These are phyloP conservation scores for Bondarzewia mesenterica DNA, from an alignment of 1,284 basidiomycete genomes.

Conservation along the genomic window DNA sequence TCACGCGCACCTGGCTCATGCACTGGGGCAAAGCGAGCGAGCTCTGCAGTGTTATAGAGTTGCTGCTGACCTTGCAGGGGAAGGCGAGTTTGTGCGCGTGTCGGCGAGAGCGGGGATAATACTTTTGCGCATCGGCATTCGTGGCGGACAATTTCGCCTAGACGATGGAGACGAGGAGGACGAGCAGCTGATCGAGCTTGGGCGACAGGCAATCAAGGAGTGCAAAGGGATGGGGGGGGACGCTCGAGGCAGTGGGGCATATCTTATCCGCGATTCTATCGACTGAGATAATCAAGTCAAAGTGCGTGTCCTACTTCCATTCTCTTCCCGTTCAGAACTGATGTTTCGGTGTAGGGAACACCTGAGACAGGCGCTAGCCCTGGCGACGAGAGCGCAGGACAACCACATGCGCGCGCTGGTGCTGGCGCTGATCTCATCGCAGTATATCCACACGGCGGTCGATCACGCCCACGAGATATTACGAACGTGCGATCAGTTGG, in stretches of 20 bases:
- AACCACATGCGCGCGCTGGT: slow-evolving; percentile 65
- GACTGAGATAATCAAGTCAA: slow-evolving; percentile 48
- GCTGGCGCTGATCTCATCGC: slow-evolving; percentile 55
- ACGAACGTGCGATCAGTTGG: slow-evolving; percentile 56
- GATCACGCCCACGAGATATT: slow-evolving; percentile 61
- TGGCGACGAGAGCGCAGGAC: slow-evolving; percentile 50
- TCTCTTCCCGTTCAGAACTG: slow-evolving; percentile 9
- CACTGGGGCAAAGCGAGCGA: slow-evolving; percentile 34
- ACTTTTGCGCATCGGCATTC: slow-evolving; percentile 46
- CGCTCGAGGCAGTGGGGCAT: slow-evolving; percentile 45
- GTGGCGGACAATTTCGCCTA: not conserved
- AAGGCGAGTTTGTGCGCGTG: slow-evolving; percentile 39
- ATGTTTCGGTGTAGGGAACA: slow-evolving; percentile 36
- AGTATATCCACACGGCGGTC: slow-evolving; percentile 61
- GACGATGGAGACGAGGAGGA: not conserved
- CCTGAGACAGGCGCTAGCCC: slow-evolving; percentile 49
- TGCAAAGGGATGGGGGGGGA: slow-evolving; percentile 39
- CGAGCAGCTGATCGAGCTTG: slow-evolving; percentile 12
- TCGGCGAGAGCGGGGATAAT: slow-evolving; percentile 55
- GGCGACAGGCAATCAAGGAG: slow-evolving; percentile 13
- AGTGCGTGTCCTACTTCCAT: slow-evolving; percentile 30
- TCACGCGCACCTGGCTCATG: slow-evolving; percentile 66
- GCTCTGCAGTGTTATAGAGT: slow-evolving; percentile 56
- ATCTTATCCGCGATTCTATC: slow-evolving; percentile 46
- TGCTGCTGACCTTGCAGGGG: slow-evolving; percentile 40